Base-by-base conservation (phyloP, 805 yeast genomes). In the Kluyveromyces siamensis region DNA sequence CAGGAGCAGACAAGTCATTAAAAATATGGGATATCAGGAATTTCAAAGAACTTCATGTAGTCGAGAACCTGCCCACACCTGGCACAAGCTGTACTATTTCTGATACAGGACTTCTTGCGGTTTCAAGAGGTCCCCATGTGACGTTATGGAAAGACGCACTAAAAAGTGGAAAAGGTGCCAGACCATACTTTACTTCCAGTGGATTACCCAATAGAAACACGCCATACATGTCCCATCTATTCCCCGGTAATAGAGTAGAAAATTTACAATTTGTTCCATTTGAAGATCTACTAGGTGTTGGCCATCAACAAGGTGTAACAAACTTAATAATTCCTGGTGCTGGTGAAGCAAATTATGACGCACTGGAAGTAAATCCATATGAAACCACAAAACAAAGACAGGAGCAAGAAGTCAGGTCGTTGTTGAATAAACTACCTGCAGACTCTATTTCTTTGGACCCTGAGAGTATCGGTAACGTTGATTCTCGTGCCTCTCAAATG, bases 331-430 rank as follows among this genome's bases (percentile, higher is more conserved):
- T 93, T 50, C 99, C 99, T 39, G 99, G 99, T 25, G 74, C 97
- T 40, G 99, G 99, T 72, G 99, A 93, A 71, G 96, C 99, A 52
- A 93, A 93, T 69, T 89, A 79, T 66, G 99, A 93, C 72, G 89
- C 98, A 2, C 68, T 89, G 65, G 99, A 93, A 69, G 68, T 81
- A 60, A 93, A 93, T 66, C 99, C 99, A 53, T 93, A 75, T 69
- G 96, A 88, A 67, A 79, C 96, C 9, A 80, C 86, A 48, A 84
- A 87, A 64, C 97, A 90, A 71, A 83, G 98, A 73, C 96, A 91
- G 68, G 91, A 91, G 70, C 75, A 79, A 42, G 99, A 93, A 73
- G 96, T 93, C 37, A 80, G 91, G 62, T 69, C 84, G 1, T 74
- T 93, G 65, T 69, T 93, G 62, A 87, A 91, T 70, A 93, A 93